These are phyloP conservation scores for Phytomonas francai DNA, from an alignment of 208 protist genomes.

Conservation along the genomic window DNA sequence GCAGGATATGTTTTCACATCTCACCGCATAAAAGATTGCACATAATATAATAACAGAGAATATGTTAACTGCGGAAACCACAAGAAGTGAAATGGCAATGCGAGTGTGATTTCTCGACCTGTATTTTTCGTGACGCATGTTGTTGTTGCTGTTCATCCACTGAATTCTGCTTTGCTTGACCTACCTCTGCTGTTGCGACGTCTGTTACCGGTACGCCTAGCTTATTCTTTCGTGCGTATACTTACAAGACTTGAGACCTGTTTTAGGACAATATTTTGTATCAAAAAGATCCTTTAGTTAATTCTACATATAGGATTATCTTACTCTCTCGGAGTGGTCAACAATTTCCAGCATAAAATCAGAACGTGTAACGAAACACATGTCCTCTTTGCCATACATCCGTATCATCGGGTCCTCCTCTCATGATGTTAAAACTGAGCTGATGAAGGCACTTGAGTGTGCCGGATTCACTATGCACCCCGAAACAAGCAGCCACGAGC, in stretches of 20 bases:
- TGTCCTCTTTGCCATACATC: constrained; percentile 3
- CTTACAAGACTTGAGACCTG: background rate
- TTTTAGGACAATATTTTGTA: background rate
- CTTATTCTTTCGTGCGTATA: constrained; percentile 8
- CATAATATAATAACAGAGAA: background rate
- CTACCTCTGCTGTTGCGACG: background rate
- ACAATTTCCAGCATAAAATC: background rate
- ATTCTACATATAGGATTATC: constrained; percentile 1
- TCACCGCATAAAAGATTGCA: constrained; percentile 37
- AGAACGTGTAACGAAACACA: background rate
- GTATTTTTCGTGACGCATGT: constrained; percentile 9
- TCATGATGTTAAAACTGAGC: constrained; percentile 18
- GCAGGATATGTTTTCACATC: constrained; percentile 78
- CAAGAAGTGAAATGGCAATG: constrained; percentile 3
- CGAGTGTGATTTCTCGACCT: constrained; percentile 1
- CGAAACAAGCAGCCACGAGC: background rate
- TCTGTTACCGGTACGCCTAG: constrained; percentile 5
- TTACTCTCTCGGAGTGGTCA: background rate
- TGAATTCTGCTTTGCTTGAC: background rate
- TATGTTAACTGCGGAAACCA: background rate
- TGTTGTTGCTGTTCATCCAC: constrained; percentile 8
- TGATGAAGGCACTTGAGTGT: constrained; percentile 21
- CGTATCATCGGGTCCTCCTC: constrained; percentile 27
- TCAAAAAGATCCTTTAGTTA: background rate
- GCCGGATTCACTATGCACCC: constrained; percentile 9